Conservation (phyloP, 805 yeast species). For the Sugiyamaella americana region DNA sequence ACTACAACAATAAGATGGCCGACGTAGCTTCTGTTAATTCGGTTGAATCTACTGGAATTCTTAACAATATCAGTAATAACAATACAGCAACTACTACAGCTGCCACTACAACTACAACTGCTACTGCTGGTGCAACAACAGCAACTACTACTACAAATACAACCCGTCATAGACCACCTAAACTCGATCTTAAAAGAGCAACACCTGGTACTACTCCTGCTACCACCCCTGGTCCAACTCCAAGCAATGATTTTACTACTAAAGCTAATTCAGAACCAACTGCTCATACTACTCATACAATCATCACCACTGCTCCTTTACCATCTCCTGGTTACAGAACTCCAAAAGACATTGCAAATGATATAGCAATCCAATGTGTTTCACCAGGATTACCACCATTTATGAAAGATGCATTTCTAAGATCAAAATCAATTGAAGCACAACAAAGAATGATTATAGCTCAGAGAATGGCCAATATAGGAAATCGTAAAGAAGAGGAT, state of each 20-base stretch:
- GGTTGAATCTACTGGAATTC: background rate
- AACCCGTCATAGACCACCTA: slow-evolving; percentile 7
- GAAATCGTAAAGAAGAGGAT: background rate
- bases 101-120: background rate
- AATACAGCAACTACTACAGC: background rate
- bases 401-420: slow-evolving; percentile 23
- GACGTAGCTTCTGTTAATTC: background rate
- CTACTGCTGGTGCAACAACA: background rate
- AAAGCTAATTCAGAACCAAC: background rate
- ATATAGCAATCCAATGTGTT: slow-evolving; percentile 29
- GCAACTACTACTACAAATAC: background rate
- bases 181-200: slow-evolving; percentile 2
- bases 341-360: slow-evolving; percentile 28
- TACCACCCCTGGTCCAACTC: slow-evolving; percentile 1
- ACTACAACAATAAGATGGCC: background rate
- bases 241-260: background rate
- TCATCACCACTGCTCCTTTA: background rate
- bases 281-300: background rate
- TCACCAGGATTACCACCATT: slow-evolving; percentile 28
- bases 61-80: background rate
- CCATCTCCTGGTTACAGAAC: slow-evolving; percentile 14
- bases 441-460: slow-evolving; percentile 28
- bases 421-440: slow-evolving; percentile 24
- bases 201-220: background rate
- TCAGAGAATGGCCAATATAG: slow-evolving; percentile 8